phyloP scores from a whole-genome alignment of 495 filamentous ascomycete species.

The Penicillium salamii region DNA sequence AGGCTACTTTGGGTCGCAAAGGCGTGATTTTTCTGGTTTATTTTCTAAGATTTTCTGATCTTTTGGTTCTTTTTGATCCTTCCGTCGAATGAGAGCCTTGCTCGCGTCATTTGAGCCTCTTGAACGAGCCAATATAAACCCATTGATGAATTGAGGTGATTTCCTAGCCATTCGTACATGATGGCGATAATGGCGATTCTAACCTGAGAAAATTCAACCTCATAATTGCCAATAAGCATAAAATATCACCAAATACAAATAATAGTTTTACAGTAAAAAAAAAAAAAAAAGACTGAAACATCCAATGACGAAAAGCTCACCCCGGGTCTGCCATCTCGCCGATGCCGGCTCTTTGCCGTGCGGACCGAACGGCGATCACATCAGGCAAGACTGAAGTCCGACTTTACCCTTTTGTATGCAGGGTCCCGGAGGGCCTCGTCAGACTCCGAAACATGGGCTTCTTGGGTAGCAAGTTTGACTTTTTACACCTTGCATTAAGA shows the following conservation, averaged over 20 bases:
- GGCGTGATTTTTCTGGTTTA: constrained; percentile 20
- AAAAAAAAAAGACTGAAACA: constrained; percentile 1
- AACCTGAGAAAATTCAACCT: not conserved
- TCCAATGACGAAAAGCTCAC: not conserved
- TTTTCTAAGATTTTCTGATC: too few species aligned
- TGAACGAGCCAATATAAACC: not conserved
- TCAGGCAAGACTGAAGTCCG: constrained; percentile 18
- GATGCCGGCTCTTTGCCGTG: constrained; percentile 20
- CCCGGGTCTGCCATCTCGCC: not conserved
- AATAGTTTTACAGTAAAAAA: not conserved
- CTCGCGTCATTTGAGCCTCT: constrained; percentile 2
- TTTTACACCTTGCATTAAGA: constrained; percentile 4
- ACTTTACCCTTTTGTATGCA: constrained; percentile 4
- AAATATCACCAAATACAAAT: not conserved
- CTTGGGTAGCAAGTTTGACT: not conserved
- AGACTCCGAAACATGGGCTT: constrained; percentile 1
- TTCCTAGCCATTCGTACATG: too few species aligned
- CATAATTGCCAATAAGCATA: not conserved
- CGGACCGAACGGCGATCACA: constrained; percentile 24
- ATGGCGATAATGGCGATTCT: not conserved
- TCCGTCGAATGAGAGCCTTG: constrained; percentile 7
- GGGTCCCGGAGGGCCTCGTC: constrained; percentile 6
- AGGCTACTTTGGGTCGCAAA: constrained; percentile 4
- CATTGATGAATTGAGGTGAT: constrained; percentile 19
- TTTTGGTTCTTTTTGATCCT: too few species aligned